Evolutionary conservation across 225 moss, liverwort and hornwort species (phyloP), one percentile per base, ranked within the genome.

Genomic region (Straminergon stramineum): DNA sequence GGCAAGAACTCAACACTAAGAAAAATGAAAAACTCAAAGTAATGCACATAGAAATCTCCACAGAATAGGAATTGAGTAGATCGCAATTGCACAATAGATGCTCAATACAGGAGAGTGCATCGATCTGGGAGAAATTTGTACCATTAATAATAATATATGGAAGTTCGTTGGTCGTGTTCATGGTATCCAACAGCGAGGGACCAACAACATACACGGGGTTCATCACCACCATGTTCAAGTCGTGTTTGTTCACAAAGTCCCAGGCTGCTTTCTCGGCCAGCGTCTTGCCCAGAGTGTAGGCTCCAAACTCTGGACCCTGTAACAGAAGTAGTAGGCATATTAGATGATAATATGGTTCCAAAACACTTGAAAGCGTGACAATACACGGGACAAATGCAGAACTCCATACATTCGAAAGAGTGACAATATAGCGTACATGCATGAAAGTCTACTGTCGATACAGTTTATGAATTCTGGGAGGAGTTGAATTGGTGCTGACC

Each of bases 211-310:
- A 56, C 20, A 27, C 79, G 32, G 96, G 96, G 84, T 94, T 94
- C 53, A 95, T 86, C 11, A 83, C 91, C 48, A 95, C 94, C 92
- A 96, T 85, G 55, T 92, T 91, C 90, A 95, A 91, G 34, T 93
- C 67, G 77, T 95, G 93, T 24, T 90, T 84, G 28, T 94, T 94
- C 90, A 90, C 93, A 41, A 95, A 96, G 45, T 96, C 92, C 95
- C 96, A 96, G 4, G 96, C 96, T 64, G 88, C 92, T 89, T 89
- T 74, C 87, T 96, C 96, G 18, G 95, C 95, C 10, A 91, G 37
- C 39, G 95, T 94, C 89, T 96, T 95, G n/a, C 95, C 93, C 53
- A 90, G 5, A 3, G 15, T 15, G 70, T 97, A 97, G 53, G 60
- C 65, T 53, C 37, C 78, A 19, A 79, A n/a, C 14, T 32, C 43